These are phyloP conservation scores for Fusarium sp. DNA, from an alignment of 2,329 filamentous ascomycete species.

Conservation along the genomic window DNA sequence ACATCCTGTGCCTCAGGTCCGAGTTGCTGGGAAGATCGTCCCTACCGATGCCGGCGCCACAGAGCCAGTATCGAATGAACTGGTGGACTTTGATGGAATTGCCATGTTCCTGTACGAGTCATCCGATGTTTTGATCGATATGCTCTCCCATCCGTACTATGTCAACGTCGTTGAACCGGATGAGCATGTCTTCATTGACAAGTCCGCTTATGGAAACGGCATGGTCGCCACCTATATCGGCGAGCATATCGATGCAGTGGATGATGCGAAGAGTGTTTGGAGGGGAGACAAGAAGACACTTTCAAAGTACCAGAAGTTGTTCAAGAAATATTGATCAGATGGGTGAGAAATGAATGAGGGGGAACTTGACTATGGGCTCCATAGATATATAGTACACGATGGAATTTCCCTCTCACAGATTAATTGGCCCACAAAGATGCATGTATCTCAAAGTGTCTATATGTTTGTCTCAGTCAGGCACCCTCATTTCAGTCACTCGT, in stretches of 20 bases:
- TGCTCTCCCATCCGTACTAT: constrained; percentile 45
- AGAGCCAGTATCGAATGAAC: constrained; percentile 26
- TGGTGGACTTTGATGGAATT: constrained; percentile 43
- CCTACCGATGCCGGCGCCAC: constrained; percentile 33
- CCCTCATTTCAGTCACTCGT: accelerated
- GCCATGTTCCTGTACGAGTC: constrained; percentile 44
- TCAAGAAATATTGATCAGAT: constrained; percentile 24
- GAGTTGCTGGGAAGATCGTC: constrained; percentile 39
- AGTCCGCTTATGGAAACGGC: constrained; percentile 37
- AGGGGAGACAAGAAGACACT: constrained; percentile 21
- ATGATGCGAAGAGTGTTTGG: constrained; percentile 39
- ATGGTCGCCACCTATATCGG: constrained; percentile 44
- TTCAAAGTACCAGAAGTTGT: constrained; percentile 37
- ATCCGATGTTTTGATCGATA: constrained; percentile 30
- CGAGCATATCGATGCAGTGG: constrained; percentile 38
- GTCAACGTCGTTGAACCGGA: constrained; percentile 42
- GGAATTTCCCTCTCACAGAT: too few species aligned
- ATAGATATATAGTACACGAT: not conserved
- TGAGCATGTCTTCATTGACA: constrained; percentile 44
- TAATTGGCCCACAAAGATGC: accelerated
- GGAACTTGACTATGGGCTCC: too few species aligned
- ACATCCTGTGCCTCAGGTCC: constrained; percentile 23
- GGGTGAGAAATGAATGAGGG: accelerated
- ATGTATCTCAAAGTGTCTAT: accelerated
- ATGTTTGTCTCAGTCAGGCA: accelerated